Percentiles rank a stretch among this genome's conserved stretches.
Conservation (phyloP, 2,329 filamentous ascomycete species). For the Phaeosphaeriaceae sp. region DNA sequence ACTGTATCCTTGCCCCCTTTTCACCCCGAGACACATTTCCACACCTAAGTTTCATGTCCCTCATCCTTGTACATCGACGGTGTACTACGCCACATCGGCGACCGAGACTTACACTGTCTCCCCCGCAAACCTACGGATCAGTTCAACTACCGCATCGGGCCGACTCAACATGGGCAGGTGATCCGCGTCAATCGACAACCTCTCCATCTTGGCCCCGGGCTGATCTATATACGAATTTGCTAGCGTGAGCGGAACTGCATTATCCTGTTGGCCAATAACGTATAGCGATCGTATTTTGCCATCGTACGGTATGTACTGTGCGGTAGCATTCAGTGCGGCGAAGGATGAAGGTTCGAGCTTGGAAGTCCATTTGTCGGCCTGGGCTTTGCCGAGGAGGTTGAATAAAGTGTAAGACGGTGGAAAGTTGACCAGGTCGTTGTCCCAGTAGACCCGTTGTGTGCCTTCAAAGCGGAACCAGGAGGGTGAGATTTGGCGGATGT, state of each 20-base stretch:
- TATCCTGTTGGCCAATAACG: constrained; percentile 27
- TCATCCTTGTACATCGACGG: no score
- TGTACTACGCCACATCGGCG: neutral
- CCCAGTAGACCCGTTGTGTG: constrained; percentile 17
- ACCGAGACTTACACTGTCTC: neutral
- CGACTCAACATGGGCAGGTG: constrained; percentile 35
- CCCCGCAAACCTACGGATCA: constrained; percentile 19
- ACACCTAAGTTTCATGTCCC: no score
- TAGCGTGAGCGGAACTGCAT: constrained; percentile 19
- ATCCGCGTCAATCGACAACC: constrained; percentile 21
- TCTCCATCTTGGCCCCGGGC: constrained; percentile 22
- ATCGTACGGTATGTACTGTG: constrained; percentile 32
- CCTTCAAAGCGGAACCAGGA: constrained; percentile 25
- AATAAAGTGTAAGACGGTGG: constrained; percentile 29
- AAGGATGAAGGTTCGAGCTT: constrained; percentile 26
- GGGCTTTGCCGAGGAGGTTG: constrained; percentile 22
- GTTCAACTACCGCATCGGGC: constrained; percentile 22
- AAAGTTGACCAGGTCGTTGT: constrained; percentile 13
- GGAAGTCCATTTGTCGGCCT: constrained; percentile 11
- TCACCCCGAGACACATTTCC: no score
- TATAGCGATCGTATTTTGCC: constrained; percentile 32
- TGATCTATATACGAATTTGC: constrained; percentile 25
- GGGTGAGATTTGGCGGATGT: constrained; percentile 25
- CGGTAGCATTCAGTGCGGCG: constrained; percentile 26
- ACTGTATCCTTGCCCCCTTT: no score